Percentiles rank a stretch among this genome's conserved stretches.
Conservation (phyloP, 2,329 filamentous ascomycete genomes). For the Domatiomyces globalis region DNA sequence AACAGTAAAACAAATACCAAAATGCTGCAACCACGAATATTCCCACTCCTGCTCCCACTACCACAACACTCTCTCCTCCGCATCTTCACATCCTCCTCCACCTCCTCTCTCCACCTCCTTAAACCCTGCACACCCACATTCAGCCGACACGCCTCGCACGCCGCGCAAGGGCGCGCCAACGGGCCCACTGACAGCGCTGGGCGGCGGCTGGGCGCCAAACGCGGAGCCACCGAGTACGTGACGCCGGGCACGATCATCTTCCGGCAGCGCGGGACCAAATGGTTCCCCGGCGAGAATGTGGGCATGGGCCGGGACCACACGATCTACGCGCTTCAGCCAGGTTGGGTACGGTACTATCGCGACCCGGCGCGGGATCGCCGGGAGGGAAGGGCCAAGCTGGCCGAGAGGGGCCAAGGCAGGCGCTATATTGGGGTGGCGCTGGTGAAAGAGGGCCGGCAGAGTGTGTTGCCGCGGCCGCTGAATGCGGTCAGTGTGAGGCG, state of each 20-base stretch:
- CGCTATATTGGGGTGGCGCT: constrained; percentile 94
- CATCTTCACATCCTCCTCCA: constrained; percentile 18
- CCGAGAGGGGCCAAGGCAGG: constrained; percentile 44
- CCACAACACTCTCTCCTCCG: constrained; percentile 23
- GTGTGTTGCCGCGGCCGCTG: constrained; percentile 60
- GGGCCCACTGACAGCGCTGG: constrained; percentile 55
- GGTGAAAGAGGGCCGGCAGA: constrained; percentile 46
- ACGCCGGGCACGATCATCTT: constrained; percentile 96
- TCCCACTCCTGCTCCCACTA: constrained; percentile 16
- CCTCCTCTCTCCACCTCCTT: constrained; percentile 21
- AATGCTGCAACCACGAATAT: constrained; percentile 32
- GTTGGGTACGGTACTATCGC: constrained; percentile 94
- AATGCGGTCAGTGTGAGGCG: constrained; percentile 61
- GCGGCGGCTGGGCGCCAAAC: constrained; percentile 90
- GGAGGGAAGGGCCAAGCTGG: background rate
- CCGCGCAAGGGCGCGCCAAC: constrained; percentile 54
- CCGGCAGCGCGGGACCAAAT: constrained; percentile 79
- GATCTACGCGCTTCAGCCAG: constrained; percentile 69
- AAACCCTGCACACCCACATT: constrained; percentile 24
- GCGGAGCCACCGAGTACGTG: constrained; percentile 82
- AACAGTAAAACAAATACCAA: constrained; percentile 1
- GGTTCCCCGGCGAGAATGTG: constrained; percentile 92
- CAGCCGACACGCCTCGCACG: constrained; percentile 48
- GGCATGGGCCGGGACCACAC: constrained; percentile 93
- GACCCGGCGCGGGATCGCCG: constrained; percentile 56